Evolutionary conservation across 371 early-diverging fungal species (phyloP).

Genomic region (Saksenaea oblongispora): DNA sequence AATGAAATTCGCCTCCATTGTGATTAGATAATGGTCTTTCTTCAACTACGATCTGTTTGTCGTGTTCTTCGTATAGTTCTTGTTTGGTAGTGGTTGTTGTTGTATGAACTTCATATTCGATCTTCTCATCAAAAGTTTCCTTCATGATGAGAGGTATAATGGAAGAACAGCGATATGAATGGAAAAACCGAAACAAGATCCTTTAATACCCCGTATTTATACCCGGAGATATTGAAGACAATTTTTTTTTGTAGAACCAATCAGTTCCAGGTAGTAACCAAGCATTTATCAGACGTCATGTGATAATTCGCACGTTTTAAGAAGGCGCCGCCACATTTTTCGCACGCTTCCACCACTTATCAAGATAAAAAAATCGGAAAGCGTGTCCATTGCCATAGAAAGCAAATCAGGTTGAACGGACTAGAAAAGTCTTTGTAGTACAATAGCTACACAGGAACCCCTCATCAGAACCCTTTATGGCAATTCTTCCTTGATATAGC

Average conservation of each 20-base stretch:
- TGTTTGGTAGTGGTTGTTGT: conserved; percentile 13
- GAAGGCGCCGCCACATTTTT: neutral
- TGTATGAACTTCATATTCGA: conserved; percentile 34
- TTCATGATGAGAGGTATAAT: conserved; percentile 7
- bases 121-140: conserved; percentile 23
- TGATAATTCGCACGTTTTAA: conserved; percentile 3
- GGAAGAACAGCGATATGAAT: neutral
- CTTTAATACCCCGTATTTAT: neutral
- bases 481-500: conserved; percentile 2
- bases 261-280: neutral
- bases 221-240: neutral
- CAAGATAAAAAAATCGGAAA: neutral
- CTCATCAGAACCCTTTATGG: neutral
- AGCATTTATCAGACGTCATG: neutral
- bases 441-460: neutral
- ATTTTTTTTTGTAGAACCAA: neutral
- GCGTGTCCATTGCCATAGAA: neutral
- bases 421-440: neutral
- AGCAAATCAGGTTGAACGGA: conserved; percentile 1
- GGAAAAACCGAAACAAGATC: neutral
- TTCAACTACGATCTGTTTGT: conserved; percentile 28
- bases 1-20: conserved; percentile 41
- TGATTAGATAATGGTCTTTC: conserved; percentile 9
- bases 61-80: conserved; percentile 7
- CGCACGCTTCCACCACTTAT: neutral